These are phyloP conservation scores for Leccinellum luteum DNA, from an alignment of 768 basidiomycete species.

Conservation along the genomic window DNA sequence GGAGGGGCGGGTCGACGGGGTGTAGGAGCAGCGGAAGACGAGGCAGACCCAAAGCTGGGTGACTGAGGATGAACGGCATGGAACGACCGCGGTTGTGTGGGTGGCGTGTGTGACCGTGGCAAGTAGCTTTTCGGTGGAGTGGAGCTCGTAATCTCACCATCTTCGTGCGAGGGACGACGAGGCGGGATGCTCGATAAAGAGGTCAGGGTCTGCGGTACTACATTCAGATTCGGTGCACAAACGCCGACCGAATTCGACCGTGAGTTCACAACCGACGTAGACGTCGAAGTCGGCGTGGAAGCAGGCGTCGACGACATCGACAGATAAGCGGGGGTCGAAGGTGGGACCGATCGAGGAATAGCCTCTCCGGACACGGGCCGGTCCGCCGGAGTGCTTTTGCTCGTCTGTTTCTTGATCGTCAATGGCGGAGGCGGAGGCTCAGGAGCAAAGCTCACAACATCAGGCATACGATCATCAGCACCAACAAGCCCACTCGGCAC, in stretches of 20 bases:
- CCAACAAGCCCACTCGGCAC: constrained; percentile 19
- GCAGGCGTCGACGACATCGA: constrained; percentile 7
- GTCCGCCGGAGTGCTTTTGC: constrained; percentile 11
- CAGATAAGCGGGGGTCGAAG: constrained; percentile 9
- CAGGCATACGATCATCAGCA: constrained; percentile 17
- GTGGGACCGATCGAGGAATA: neutral
- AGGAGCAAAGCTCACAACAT: constrained; percentile 28
- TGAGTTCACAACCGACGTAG: constrained; percentile 22
- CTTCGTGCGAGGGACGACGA: constrained; percentile 44
- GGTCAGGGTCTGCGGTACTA: neutral
- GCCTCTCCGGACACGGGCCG: neutral
- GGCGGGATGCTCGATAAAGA: constrained; percentile 11
- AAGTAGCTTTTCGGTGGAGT: constrained; percentile 35
- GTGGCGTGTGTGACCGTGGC: constrained; percentile 43
- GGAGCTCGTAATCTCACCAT: constrained; percentile 49
- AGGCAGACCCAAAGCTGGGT: constrained; percentile 23
- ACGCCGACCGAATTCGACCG: constrained; percentile 27
- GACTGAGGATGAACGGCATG: constrained; percentile 27
- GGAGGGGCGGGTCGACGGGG: constrained; percentile 33
- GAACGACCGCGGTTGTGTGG: constrained; percentile 49
- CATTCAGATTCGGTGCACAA: constrained; percentile 4
- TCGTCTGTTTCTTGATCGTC: constrained; percentile 18
- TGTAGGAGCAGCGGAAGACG: constrained; percentile 18
- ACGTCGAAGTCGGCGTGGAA: constrained; percentile 23
- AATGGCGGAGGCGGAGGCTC: constrained; percentile 34